These are phyloP conservation scores for Gracilaria domingensis DNA, from an alignment of 23 red algal species.

Conservation along the genomic window DNA sequence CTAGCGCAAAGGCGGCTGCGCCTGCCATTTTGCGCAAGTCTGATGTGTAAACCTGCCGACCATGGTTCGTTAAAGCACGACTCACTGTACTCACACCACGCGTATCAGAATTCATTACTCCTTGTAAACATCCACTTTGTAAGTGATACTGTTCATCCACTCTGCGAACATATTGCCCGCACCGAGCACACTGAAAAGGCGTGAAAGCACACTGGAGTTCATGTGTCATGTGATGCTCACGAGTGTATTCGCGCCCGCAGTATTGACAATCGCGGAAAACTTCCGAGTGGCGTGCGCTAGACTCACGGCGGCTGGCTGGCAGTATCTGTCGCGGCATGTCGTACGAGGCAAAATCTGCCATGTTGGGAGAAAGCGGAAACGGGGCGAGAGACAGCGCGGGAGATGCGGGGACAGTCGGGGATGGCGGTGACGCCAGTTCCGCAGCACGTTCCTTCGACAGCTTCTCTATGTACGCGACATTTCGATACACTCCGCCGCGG, in stretches of 20 bases:
- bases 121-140: constrained; percentile 35
- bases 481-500: neutral
- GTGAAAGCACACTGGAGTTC: constrained; percentile 23
- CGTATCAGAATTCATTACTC: constrained; percentile 1
- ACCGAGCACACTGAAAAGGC: constrained; percentile 22
- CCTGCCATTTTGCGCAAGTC: constrained; percentile 35
- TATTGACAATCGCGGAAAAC: constrained; percentile 10
- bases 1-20: constrained; percentile 28
- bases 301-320: neutral
- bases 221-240: constrained; percentile 23
- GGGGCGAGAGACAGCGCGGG: constrained; percentile 24
- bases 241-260: neutral
- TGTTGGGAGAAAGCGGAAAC: constrained; percentile 24
- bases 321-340: neutral
- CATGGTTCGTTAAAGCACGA: neutral
- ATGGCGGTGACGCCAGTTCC: neutral
- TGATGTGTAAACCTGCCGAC: constrained; percentile 11
- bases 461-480: neutral
- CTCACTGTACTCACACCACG: neutral
- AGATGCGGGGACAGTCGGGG: neutral
- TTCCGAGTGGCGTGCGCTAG: neutral
- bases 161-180: constrained; percentile 7
- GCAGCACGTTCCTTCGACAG: neutral
- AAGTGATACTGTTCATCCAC: constrained; percentile 32
- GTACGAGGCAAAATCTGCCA: neutral